Conservation (phyloP, 2,329 filamentous ascomycete genomes). For the Fusarium chuoi region DNA sequence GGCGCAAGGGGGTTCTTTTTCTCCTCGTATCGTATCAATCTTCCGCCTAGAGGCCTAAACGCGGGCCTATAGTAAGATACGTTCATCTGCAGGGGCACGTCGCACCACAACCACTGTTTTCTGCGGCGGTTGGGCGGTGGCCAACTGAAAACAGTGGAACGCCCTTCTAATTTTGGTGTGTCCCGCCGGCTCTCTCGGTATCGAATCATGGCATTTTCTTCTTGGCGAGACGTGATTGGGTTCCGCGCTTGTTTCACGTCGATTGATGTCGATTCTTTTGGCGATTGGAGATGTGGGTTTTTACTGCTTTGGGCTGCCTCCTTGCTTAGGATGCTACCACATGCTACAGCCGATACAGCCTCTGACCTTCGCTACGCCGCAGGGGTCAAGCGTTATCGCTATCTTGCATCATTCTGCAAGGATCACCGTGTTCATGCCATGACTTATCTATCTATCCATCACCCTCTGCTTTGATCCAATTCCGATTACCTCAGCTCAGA, state of each 20-base stretch:
- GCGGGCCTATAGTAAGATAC: not conserved
- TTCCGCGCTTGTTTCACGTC: constrained; percentile 12
- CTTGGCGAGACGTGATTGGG: constrained; percentile 24
- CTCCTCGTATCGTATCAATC: constrained; percentile 14
- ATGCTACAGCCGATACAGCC: constrained; percentile 26
- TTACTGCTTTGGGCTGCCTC: constrained; percentile 13
- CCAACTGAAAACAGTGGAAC: constrained; percentile 29
- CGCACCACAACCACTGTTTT: constrained; percentile 39
- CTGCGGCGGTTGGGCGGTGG: constrained; percentile 23
- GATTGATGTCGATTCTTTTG: not conserved
- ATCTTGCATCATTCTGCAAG: constrained; percentile 9
- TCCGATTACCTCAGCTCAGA: constrained; percentile 61
- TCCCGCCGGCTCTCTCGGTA: constrained; percentile 8
- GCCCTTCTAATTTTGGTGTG: constrained; percentile 25
- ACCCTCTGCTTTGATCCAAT: not conserved
- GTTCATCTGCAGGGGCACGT: constrained; percentile 36
- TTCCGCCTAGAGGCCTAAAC: not conserved
- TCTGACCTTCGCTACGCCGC: constrained; percentile 11
- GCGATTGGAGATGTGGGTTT: not conserved
- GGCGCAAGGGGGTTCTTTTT: not conserved
- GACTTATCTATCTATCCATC: constrained; percentile 8
- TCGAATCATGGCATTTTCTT: not conserved
- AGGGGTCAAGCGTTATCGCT: not conserved
- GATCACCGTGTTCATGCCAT: constrained; percentile 22
- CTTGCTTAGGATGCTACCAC: constrained; percentile 21